Base-by-base conservation (phyloP, 2,329 filamentous ascomycete genomes). In the Septoria linicola region DNA sequence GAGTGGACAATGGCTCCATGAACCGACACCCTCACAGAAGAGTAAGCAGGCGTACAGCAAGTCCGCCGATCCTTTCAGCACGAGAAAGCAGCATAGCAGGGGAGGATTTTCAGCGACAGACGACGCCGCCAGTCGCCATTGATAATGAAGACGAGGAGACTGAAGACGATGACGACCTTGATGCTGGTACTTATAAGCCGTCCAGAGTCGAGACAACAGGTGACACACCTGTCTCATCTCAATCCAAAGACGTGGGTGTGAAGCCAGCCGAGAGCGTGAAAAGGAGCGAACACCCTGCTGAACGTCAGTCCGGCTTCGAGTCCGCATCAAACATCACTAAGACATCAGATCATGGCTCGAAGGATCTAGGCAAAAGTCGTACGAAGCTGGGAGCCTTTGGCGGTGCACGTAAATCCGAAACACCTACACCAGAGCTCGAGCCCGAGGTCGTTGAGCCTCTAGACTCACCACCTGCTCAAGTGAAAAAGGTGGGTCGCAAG, bases 151-250 rank as follows among this genome's bases (percentile, higher is more conserved):
- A 69, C n/a, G 67, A 68, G 14, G 70, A 68, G 14, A 65, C 69
- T 40, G 71, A 72, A 19, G 69, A 71, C 3, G 71, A 75, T 19
- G 61, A 64, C 31, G 65, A 67, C 43, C 63, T 74, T 8, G 71
- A 73, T 57, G 66, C 65, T 17, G 46, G 53, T 14, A 55, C 35
- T 19, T 36, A 36, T 16, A 45, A 25, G 25, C 36, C 35, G 6
- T 36, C 54, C n/a, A 39, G 40, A 37, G 47, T 11, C n/a, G 36
- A 21, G 19, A 27, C n/a, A 39, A 54, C 51, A 25, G 53, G 57
- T 23, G 41, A 56, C 41, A 49, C 48, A 16, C 27, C 41, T 8
- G 27, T 30, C 17, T 43, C 47, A 19, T 50, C 35, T 39, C 36
- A 30, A 27, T 43, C 20, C 13, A 27, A 10, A 27, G 23, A 10